Evolutionary conservation across 768 basidiomycete species (phyloP).

Genomic region (Pleurotus sapidus): DNA sequence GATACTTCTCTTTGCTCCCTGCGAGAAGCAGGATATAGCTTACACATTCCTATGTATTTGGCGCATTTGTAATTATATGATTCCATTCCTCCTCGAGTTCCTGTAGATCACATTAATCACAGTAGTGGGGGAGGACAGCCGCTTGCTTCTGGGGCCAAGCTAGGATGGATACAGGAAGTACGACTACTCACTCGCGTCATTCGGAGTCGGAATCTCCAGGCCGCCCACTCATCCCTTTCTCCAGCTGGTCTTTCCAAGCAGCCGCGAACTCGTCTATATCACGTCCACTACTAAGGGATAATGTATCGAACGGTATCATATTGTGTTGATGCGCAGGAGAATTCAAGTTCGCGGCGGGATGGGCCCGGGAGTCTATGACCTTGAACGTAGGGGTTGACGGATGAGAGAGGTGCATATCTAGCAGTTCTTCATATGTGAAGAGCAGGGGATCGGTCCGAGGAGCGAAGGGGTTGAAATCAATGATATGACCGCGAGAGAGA

Average conservation of each 20-base stretch:
- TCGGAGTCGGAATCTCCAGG: too few relatives aligned
- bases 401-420: constrained; percentile 26
- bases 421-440: constrained; percentile 80
- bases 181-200: too few relatives aligned
- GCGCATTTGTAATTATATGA: too few relatives aligned
- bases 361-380: constrained; percentile 71
- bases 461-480: constrained; percentile 92
- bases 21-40: too few relatives aligned
- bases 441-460: constrained; percentile 85
- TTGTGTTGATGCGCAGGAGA: constrained; percentile 81
- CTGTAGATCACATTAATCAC: too few relatives aligned
- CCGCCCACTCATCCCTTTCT: constrained; percentile 14
- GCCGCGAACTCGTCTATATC: constrained; percentile 73
- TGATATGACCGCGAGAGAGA: constrained; percentile 68
- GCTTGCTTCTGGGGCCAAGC: too few relatives aligned
- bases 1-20: too few relatives aligned
- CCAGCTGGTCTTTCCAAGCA: constrained; percentile 55
- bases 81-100: too few relatives aligned
- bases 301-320: constrained; percentile 88
- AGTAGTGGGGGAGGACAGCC: too few relatives aligned
- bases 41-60: too few relatives aligned
- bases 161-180: too few relatives aligned
- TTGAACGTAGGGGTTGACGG: constrained; percentile 41
- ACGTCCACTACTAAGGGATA: constrained; percentile 74
- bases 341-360: constrained; percentile 65